These are phyloP conservation scores for Crassisporium funariophilum DNA, from an alignment of 768 basidiomycete genomes.

Conservation along the genomic window DNA sequence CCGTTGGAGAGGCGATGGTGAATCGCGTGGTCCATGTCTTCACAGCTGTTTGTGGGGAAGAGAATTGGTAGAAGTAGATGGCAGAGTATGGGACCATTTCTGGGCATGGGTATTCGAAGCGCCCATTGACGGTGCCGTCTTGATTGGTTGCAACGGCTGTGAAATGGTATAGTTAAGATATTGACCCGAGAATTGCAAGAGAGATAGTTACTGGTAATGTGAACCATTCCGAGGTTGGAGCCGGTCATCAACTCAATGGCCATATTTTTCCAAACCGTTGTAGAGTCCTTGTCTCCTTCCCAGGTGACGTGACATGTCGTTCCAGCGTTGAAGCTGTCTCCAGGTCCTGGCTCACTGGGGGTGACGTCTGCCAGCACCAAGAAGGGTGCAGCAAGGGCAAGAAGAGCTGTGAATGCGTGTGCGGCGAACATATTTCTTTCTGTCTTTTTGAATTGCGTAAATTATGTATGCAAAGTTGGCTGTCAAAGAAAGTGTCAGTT, in stretches of 20 bases:
- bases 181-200: not conserved
- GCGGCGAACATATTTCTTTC: constrained; percentile 38
- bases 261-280: constrained; percentile 70
- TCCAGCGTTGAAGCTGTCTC: constrained; percentile 59
- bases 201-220: constrained; percentile 57
- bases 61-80: constrained; percentile 85
- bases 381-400: constrained; percentile 37
- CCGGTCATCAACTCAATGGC: constrained; percentile 83
- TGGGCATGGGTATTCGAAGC: constrained; percentile 66
- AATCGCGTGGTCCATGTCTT: constrained; percentile 78
- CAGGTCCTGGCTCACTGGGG: constrained; percentile 64
- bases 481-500: constrained; percentile 1
- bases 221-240: constrained; percentile 67
- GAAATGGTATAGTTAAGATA: constrained; percentile 3
- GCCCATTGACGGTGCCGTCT: constrained; percentile 62
- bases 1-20: constrained; percentile 59
- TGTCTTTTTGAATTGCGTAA: not conserved
- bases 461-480: not conserved
- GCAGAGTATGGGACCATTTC: constrained; percentile 60
- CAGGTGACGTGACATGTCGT: constrained; percentile 57
- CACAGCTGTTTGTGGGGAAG: constrained; percentile 38
- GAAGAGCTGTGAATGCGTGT: constrained; percentile 37
- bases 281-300: constrained; percentile 51
- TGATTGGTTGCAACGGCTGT: constrained; percentile 62
- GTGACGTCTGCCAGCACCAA: constrained; percentile 55